Evolutionary conservation across 2,329 filamentous ascomycete genomes (phyloP).

Genomic region (Chaetomium sp.): DNA sequence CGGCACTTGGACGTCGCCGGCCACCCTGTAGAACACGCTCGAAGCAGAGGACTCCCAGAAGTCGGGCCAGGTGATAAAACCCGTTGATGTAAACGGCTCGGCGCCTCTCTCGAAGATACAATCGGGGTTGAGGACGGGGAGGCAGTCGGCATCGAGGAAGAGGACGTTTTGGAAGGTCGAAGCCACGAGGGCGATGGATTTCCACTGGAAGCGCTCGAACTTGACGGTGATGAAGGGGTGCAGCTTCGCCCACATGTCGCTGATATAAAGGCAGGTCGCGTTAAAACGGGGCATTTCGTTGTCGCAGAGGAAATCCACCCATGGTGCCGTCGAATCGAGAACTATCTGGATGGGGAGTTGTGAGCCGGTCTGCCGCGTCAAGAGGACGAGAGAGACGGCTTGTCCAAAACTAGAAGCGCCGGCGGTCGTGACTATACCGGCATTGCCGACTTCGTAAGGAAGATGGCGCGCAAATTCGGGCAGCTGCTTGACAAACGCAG

Average conservation of each 20-base stretch:
- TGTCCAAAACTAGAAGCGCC: slow-evolving; percentile 51
- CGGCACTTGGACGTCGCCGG: slow-evolving; percentile 39
- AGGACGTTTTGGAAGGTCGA: slow-evolving; percentile 61
- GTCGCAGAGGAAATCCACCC: slow-evolving; percentile 39
- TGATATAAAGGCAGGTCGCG: slow-evolving; percentile 40
- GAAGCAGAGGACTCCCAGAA: slow-evolving; percentile 50
- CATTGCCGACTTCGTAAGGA: slow-evolving; percentile 39
- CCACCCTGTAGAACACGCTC: slow-evolving; percentile 49
- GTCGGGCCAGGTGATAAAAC: slow-evolving; percentile 63
- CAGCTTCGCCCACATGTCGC: slow-evolving; percentile 32
- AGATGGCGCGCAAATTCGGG: slow-evolving; percentile 39
- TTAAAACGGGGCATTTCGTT: slow-evolving; percentile 37
- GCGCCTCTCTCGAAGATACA: slow-evolving; percentile 47
- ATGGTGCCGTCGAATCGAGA: slow-evolving; percentile 40
- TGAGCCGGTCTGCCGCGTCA: slow-evolving; percentile 54
- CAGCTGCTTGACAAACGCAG: slow-evolving; percentile 42
- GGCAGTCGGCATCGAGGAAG: slow-evolving; percentile 61
- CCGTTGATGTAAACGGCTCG: slow-evolving; percentile 54
- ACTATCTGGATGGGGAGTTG: slow-evolving; percentile 50
- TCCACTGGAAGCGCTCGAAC: slow-evolving; percentile 55
- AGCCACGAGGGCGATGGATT: slow-evolving; percentile 58
- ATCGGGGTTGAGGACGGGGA: slow-evolving; percentile 46
- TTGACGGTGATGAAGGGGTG: slow-evolving; percentile 27
- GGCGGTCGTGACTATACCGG: slow-evolving; percentile 55
- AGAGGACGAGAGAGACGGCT: slow-evolving; percentile 52